Evolutionary conservation across 1,284 basidiomycete genomes (phyloP).

Genomic region (Heterobasidion parviporum): DNA sequence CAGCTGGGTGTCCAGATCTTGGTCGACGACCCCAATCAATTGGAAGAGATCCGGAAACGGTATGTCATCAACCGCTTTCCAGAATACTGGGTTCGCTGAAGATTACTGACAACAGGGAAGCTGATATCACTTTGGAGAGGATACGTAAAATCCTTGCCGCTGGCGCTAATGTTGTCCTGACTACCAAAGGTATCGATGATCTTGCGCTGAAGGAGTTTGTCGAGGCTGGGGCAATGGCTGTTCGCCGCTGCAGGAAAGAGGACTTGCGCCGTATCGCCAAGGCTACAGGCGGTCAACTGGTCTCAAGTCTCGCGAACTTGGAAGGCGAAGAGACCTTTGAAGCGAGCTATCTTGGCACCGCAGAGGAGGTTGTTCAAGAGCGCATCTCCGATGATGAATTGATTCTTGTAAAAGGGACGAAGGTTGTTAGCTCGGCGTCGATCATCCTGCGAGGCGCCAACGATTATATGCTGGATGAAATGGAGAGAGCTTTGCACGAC

Average conservation of each 20-base stretch:
- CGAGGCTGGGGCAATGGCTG: conserved; percentile 98
- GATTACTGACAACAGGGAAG: conserved; percentile 54
- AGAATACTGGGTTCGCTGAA: conserved; percentile 1
- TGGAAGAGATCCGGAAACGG: conserved; percentile 95
- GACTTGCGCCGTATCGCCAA: conserved; percentile 95
- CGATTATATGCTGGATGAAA: conserved; percentile 99
- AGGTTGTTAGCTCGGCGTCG: conserved; percentile 89
- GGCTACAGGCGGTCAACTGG: conserved; percentile 91
- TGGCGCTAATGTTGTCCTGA: conserved; percentile 95
- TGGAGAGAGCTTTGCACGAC: conserved; percentile 97
- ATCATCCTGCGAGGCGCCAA: conserved; percentile 96
- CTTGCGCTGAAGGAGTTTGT: conserved; percentile 98
- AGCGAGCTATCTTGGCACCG: conserved; percentile 79
- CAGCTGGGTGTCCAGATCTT: conserved; percentile 97
- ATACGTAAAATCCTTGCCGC: conserved; percentile 94
- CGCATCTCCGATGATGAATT: conserved; percentile 98
- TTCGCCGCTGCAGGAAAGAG: conserved; percentile 95
- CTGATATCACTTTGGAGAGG: conserved; percentile 94
- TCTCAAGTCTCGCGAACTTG: conserved; percentile 91
- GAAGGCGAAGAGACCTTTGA: conserved; percentile 99
- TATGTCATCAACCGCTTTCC: conserved; percentile 21
- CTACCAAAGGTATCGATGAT: conserved; percentile 99
- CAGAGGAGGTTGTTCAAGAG: conserved; percentile 96
- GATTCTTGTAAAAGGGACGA: conserved; percentile 96
- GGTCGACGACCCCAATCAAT: conserved; percentile 93